Base-by-base conservation (phyloP, 345 rosid genomes). In the Populus ilicifolia region DNA sequence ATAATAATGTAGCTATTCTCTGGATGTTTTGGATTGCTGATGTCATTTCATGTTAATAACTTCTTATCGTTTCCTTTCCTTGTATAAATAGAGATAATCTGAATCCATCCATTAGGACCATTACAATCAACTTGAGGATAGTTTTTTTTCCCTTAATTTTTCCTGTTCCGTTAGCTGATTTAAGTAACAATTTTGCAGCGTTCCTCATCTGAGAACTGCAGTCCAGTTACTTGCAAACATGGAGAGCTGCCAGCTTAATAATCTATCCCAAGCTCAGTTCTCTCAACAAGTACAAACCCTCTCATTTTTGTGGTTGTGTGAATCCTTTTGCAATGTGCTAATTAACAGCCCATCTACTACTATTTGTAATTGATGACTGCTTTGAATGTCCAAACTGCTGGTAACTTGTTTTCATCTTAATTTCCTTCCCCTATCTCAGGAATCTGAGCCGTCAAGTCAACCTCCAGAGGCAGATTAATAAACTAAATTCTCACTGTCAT, bases 141-240 rank as follows among this genome's bases (percentile, higher is more conserved):
- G 5, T 8, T 0, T 13, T 9, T 14, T 29, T n/a, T 1, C 0
- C 2, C 44, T 41, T 10, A 41, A 33, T 68, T 35, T 33, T 17
- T 33, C 52, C 33, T 17, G 14, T 13, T 21, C 41, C 39, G 16
- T 68, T 72, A 44, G 65, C 75, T 79, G 67, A 74, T 27, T 71
- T 76, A 46, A 65, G 30, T 62, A 65, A 13, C 67, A 33, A 73
- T 33, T 81, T 72, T 84, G 80, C 90, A 91, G 93, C 35, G 87
- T 80, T 75, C 88, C 93, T 68, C 92, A 87, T 84, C 83, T 90
- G 64, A 77, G 79, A 85, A 89, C 92, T 12, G 90, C 86, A 41
- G 39, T 75, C 56, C 92, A 89, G 80, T 79, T 91, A 29, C 92
- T 91, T 36, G 83, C 78, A 7, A 87, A 91, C 66, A 89, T 91